Conservation (phyloP, 1,284 basidiomycete species). For the Cutaneotrichosporon sp. region DNA sequence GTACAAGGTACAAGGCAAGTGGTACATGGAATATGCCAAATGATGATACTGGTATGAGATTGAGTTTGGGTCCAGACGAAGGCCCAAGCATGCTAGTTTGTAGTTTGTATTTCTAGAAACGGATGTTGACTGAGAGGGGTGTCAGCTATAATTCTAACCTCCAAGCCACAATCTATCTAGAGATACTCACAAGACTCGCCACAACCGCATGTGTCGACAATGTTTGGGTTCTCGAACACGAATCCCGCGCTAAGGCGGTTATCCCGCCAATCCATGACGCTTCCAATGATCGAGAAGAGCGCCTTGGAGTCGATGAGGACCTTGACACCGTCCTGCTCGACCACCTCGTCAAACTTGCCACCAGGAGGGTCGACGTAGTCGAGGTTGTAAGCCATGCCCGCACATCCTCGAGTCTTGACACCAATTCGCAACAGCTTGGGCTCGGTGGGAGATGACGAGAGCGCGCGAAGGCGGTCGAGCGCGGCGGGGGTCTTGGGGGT, state of each 20-base stretch:
- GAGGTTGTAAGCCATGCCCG: slow-evolving; percentile 93
- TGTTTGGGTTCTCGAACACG: slow-evolving; percentile 47
- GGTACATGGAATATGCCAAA: slow-evolving; percentile 4
- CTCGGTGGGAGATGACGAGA: slow-evolving; percentile 54
- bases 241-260: slow-evolving; percentile 63
- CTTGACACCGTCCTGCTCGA: slow-evolving; percentile 86
- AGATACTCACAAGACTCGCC: slow-evolving; percentile 19
- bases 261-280: slow-evolving; percentile 98
- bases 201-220: slow-evolving; percentile 47
- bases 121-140: slow-evolving; percentile 2
- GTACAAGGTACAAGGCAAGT: too few relatives aligned
- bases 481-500: slow-evolving; percentile 73
- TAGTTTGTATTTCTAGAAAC: neutral
- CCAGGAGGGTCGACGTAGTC: slow-evolving; percentile 90
- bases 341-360: slow-evolving; percentile 90
- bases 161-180: neutral
- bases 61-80: neutral
- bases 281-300: slow-evolving; percentile 95
- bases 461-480: slow-evolving; percentile 62
- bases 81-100: neutral
- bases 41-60: neutral
- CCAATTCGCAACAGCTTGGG: slow-evolving; percentile 92
- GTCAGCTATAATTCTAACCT: too few relatives aligned
- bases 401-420: slow-evolving; percentile 98
- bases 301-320: slow-evolving; percentile 97